Base-by-base conservation (phyloP, 495 filamentous ascomycete genomes). In the Aspergillus campestris region DNA sequence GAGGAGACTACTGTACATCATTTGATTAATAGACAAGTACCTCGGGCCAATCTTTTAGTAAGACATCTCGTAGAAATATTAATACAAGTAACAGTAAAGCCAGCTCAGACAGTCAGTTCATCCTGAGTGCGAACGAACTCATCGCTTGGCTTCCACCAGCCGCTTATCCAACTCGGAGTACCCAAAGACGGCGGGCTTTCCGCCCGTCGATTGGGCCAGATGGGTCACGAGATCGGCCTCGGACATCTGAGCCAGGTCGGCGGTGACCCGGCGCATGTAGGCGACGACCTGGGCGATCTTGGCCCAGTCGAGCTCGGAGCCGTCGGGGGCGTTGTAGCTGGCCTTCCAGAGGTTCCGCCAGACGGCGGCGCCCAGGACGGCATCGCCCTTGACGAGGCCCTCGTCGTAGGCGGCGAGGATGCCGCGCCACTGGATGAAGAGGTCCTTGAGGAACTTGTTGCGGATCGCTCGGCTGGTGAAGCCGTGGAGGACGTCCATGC, bases 341-440 rank as follows among this genome's bases (percentile, higher is more conserved):
- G 78, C 87, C 67, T 88, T 86, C 68, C 86, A 95, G 34, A 97
- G 52, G 62, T 98, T 98, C 52, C 91, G 78, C 92, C 92, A 98
- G 29, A 97, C 73, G 9, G 94, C 92, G 28, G 84, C 73, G 5
- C 88, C 90, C 10, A 95, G 71, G 45, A 91, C 83, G 34, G 89
- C 83, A 60, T 96, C 90, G 1, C 86, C 86, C 58, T 82, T 86
- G 9, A 82, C 71, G 18, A 96, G 51, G 0, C 87, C 90, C 57
- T 96, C 89, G 58, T 96, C 90, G 64, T 94, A 95, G 3, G 84
- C 83, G 1, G 86, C 77, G 14, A 90, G 64, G 34, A 87, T 59
- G 10, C 91, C 92, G 11, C 92, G 80, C 84, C 90, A 98, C 66
- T 95, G 89, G 31, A 86, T 71, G 56, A 87, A 97, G 27, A 95